Conservation (phyloP, 2,329 filamentous ascomycete species). For the Arthrobotrys sphaeroides region DNA sequence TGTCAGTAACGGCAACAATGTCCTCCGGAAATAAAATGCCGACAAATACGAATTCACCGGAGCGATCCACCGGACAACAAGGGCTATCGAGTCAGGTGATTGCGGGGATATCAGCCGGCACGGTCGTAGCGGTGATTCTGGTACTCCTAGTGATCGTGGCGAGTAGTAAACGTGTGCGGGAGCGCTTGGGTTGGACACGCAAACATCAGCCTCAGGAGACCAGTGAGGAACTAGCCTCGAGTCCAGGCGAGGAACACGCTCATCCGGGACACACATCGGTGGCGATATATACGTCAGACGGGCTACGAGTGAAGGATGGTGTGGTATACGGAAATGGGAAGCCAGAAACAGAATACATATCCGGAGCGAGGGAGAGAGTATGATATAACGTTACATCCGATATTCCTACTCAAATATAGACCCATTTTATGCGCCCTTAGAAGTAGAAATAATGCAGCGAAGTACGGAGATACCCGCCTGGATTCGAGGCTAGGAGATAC, state of each 20-base stretch:
- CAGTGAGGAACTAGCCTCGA: too few relatives aligned
- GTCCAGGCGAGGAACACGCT: neutral
- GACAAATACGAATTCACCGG: neutral
- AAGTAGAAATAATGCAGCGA: too few relatives aligned
- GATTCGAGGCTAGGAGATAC: too few relatives aligned
- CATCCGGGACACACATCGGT: neutral
- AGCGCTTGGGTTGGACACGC: neutral
- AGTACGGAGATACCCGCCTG: too few relatives aligned
- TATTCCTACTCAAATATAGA: neutral
- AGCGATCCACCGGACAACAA: neutral
- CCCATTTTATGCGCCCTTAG: too few relatives aligned
- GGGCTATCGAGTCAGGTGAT: neutral
- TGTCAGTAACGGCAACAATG: neutral
- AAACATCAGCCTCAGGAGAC: too few relatives aligned
- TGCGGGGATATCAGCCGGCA: constrained; percentile 7
- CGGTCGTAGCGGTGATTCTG: neutral
- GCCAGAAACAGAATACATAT: neutral
- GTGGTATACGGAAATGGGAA: neutral
- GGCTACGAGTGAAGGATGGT: neutral
- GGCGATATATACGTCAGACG: neutral
- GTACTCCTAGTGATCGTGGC: neutral
- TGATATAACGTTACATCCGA: neutral
- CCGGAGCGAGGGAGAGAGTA: neutral
- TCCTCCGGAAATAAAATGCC: neutral
- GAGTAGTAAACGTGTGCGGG: neutral